phyloP scores from a whole-genome alignment of 169 alveolate species.

The Babesia ovata region DNA sequence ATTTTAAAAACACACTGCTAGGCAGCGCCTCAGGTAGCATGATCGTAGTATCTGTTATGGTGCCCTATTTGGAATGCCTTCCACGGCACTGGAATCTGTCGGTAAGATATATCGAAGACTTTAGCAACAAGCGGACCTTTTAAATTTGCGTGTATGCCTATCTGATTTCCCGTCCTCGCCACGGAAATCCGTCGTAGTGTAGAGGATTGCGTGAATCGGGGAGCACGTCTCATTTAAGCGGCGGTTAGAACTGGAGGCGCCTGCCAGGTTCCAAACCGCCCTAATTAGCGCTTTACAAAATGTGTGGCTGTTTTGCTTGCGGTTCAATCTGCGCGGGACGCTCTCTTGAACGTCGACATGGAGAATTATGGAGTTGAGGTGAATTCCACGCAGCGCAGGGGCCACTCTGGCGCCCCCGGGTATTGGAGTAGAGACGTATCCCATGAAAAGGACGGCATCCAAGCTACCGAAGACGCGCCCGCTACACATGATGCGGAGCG shows the following conservation, averaged over 20 bases:
- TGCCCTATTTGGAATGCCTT: slow-evolving; percentile 16
- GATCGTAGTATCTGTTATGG: neutral
- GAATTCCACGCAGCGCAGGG: neutral
- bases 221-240: slow-evolving; percentile 3
- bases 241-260: neutral
- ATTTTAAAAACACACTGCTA: too few species aligned
- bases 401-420: too few species aligned
- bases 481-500: too few species aligned
- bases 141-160: neutral
- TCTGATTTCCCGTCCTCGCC: neutral
- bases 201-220: neutral
- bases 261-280: neutral
- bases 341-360: slow-evolving; percentile 22
- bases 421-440: too few species aligned
- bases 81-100: neutral
- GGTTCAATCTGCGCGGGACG: slow-evolving; percentile 35
- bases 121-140: neutral
- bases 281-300: neutral
- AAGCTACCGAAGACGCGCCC: too few species aligned
- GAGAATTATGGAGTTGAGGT: slow-evolving; percentile 15
- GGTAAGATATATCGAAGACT: neutral
- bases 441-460: too few species aligned
- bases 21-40: too few species aligned
- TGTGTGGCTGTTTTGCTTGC: slow-evolving; percentile 7
- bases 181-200: neutral